phyloP scores from a whole-genome alignment of 768 basidiomycete genomes.

The Amanita pseudoporphyria region DNA sequence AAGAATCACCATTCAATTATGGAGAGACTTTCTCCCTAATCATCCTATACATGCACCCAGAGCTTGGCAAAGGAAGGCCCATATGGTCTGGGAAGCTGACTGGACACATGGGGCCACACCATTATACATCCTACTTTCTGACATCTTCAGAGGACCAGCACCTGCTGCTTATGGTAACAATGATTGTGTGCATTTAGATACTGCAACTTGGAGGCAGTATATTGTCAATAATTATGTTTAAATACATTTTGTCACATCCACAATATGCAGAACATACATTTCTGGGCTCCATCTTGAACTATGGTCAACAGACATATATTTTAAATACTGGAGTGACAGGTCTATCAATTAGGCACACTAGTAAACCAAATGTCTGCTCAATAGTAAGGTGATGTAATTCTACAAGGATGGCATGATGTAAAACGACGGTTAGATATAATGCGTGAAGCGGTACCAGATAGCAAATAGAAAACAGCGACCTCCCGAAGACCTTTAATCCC shows the following conservation, averaged over 20 bases:
- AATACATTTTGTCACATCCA: no score
- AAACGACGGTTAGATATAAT: slow-evolving; percentile 18
- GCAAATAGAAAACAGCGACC: slow-evolving; percentile 4
- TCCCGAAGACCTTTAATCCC: slow-evolving; percentile 28
- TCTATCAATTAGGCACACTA: slow-evolving; percentile 1
- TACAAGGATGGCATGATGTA: slow-evolving; percentile 18
- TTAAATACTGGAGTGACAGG: neutral
- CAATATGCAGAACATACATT: no score
- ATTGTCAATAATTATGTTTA: no score
- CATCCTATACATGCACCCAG: neutral
- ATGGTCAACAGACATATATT: no score
- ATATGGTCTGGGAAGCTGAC: slow-evolving; percentile 12
- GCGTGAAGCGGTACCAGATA: slow-evolving; percentile 16
- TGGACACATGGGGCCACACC: slow-evolving; percentile 12
- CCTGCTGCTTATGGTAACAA: slow-evolving; percentile 10
- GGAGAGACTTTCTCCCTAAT: slow-evolving; percentile 7
- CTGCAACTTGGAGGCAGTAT: slow-evolving; percentile 10
- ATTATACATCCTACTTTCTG: no score
- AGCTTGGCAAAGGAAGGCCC: slow-evolving; percentile 7
- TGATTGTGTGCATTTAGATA: slow-evolving; percentile 6
- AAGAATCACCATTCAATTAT: slow-evolving; percentile 10
- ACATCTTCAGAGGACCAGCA: slow-evolving; percentile 12
- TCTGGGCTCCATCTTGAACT: no score
- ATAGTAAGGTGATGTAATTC: slow-evolving; percentile 18
- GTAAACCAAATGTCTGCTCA: slow-evolving; percentile 13